Evolutionary conservation across 495 filamentous ascomycete species (phyloP), one percentile per base, ranked within the genome.

Genomic region (Aspergillus conjunctus): DNA sequence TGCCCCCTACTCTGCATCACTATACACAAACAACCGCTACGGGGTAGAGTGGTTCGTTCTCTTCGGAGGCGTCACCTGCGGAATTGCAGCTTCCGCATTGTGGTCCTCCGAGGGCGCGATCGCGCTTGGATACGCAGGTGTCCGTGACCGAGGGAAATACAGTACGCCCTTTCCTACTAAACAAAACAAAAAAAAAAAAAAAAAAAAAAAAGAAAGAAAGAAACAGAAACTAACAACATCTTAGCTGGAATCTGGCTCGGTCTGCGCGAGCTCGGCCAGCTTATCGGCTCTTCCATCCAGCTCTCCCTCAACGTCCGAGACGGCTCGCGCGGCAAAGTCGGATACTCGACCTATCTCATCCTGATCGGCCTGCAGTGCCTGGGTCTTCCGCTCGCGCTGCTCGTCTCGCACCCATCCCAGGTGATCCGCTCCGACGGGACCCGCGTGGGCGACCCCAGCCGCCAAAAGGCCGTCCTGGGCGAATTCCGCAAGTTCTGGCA

Each of bases 211-310:
- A n/a, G n/a, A n/a, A n/a, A n/a, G n/a, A n/a, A n/a, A n/a, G n/a
- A n/a, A n/a, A n/a, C n/a, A n/a, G n/a, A 43, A 22, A 17, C 57
- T 59, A 32, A 59, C 49, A 11, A 14, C 14, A 11, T 12, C 1
- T n/a, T 48, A 59, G 57, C 57, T 45, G 57, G 57, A 11, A 59
- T 59, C 37, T 59, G 57, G 57, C 57, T 59, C 17, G 57, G 57
- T 10, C 57, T 59, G 12, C 49, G 57, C 21, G 57, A 59, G 33
- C 57, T 59, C 14, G 57, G 57, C n/a, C 57, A 59, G 33, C 49
- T 59, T 7, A 59, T 59, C 57, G 57, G 57, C 22, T 30, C 57
- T 14, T 59, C 57, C 15, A 59, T 59, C 33, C 57, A 59, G n/a
- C 57, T 52, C 15, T 59, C 57, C 0, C 37, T 59, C 18, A 59